Conservation (phyloP, 495 filamentous ascomycete species). For the Penicillium nucicola region DNA sequence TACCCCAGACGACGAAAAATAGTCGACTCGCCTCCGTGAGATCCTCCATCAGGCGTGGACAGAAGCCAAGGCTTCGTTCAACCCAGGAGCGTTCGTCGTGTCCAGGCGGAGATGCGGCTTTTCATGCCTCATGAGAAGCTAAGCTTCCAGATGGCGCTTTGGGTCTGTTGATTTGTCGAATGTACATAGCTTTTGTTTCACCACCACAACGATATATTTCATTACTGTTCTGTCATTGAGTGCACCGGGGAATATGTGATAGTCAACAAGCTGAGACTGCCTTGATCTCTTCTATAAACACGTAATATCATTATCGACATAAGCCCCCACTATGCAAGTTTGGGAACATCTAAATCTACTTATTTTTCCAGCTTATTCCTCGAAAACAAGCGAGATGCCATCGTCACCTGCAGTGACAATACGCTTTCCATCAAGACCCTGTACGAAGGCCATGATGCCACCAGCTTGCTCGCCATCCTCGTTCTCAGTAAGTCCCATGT, state of each 20-base stretch:
- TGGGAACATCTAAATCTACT: background rate
- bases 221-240: slow-evolving; percentile 7
- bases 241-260: background rate
- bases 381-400: slow-evolving; percentile 67
- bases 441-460: slow-evolving; percentile 86
- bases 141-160: slow-evolving; percentile 28
- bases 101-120: slow-evolving; percentile 10
- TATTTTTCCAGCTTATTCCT: slow-evolving; percentile 30
- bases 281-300: slow-evolving; percentile 6
- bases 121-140: slow-evolving; percentile 2
- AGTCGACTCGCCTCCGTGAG: slow-evolving; percentile 11
- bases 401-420: slow-evolving; percentile 91
- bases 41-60: slow-evolving; percentile 11
- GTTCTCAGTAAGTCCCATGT: slow-evolving; percentile 74
- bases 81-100: slow-evolving; percentile 7
- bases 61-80: slow-evolving; percentile 2
- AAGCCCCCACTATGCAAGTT: slow-evolving; percentile 1
- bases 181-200: slow-evolving; percentile 45
- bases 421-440: slow-evolving; percentile 61
- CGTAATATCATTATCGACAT: slow-evolving; percentile 12
- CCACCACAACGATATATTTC: slow-evolving; percentile 31
- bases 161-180: slow-evolving; percentile 34
- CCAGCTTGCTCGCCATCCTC: slow-evolving; percentile 55
- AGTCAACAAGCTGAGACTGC: background rate
- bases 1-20: slow-evolving; percentile 25